These are phyloP conservation scores for Eragrostis tef DNA, from an alignment of 202 grass and related monocot species.

Conservation along the genomic window DNA sequence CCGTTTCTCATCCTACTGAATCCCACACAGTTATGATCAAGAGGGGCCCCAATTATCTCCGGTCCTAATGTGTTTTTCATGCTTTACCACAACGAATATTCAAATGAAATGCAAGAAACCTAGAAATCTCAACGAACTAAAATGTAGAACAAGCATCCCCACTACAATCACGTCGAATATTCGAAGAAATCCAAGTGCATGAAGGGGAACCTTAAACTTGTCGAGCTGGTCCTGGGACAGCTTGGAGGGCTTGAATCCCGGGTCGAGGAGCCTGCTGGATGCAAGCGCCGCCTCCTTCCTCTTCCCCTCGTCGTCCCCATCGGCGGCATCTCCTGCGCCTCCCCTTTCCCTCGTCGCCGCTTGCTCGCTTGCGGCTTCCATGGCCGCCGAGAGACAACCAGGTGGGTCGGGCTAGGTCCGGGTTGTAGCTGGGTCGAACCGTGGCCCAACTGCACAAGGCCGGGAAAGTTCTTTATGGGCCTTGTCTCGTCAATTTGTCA, in stretches of 20 bases:
- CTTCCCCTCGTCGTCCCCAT: conserved; percentile 28
- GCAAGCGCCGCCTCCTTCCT: conserved; percentile 54
- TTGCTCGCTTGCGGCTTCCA: conserved; percentile 28
- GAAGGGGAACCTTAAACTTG: conserved; percentile 66
- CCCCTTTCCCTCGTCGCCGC: conserved; percentile 20
- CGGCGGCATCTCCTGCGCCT: background rate
- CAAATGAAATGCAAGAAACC: background rate
- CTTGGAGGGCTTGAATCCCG: conserved; percentile 62
- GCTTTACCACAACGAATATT: too few species aligned
- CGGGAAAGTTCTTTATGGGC: background rate
- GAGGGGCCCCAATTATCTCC: too few species aligned
- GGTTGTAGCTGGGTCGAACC: background rate
- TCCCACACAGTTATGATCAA: background rate
- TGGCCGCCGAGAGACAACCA: background rate
- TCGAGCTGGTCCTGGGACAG: conserved; percentile 62
- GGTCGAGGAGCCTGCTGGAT: conserved; percentile 53
- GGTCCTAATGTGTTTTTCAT: too few species aligned
- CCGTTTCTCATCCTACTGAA: background rate
- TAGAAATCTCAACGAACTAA: background rate
- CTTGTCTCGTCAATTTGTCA: background rate
- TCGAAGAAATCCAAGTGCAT: conserved; percentile 31
- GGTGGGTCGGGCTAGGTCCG: background rate
- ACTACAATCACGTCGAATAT: background rate
- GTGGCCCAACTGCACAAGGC: conserved; percentile 35
- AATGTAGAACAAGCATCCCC: conserved; percentile 1